Percentiles rank a stretch among this genome's conserved stretches.
phyloP scores from a whole-genome alignment of 2,329 filamentous ascomycete genomes.

The Hymenoscyphus linearis region DNA sequence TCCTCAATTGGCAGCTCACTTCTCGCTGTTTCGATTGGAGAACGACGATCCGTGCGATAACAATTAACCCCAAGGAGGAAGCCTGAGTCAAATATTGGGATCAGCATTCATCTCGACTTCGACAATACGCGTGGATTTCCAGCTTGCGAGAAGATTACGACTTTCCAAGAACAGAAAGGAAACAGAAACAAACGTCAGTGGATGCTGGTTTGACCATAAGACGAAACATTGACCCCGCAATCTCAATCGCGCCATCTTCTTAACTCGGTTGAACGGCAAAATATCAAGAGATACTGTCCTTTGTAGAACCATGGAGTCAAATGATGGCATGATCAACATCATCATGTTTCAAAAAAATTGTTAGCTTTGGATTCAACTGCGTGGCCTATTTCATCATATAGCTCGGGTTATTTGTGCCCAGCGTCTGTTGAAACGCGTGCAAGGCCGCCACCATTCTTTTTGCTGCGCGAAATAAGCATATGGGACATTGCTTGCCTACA shows the following conservation, averaged over 20 bases:
- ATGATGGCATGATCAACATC: background rate
- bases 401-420: background rate
- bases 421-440: background rate
- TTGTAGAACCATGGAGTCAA: background rate
- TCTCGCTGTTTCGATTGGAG: background rate
- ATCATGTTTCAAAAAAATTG: background rate
- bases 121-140: conserved; percentile 10
- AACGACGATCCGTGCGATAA: background rate
- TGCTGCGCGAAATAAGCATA: too few species aligned
- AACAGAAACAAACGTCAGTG: conserved; percentile 4
- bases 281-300: background rate
- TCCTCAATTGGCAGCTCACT: background rate
- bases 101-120: background rate
- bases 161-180: background rate
- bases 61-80: background rate
- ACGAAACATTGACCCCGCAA: conserved; percentile 9
- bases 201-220: conserved; percentile 3
- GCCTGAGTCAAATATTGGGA: background rate
- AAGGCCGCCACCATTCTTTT: background rate
- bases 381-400: background rate
- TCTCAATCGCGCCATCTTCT: background rate
- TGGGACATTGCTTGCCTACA: too few species aligned
- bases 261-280: background rate
- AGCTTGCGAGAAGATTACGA: background rate
- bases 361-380: background rate